A percentile compares a stretch with the other conserved stretches of the same genome.
Evolutionary conservation across 2,329 filamentous ascomycete species (phyloP).

Genomic region (Xylaria sp.): DNA sequence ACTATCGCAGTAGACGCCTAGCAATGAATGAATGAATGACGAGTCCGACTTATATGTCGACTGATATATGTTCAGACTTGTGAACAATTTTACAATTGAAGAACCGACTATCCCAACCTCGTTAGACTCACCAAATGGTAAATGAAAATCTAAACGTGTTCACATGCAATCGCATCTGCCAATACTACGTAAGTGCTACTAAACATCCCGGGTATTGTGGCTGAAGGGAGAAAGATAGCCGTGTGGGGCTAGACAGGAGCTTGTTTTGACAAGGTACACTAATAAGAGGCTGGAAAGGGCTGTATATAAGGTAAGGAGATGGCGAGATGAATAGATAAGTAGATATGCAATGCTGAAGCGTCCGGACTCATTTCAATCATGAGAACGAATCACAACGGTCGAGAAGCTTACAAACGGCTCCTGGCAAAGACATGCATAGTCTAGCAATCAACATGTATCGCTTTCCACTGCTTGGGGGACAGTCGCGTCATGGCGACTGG

Average conservation of each 20-base stretch:
- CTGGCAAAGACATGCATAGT: not conserved
- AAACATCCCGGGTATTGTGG: conserved; percentile 3
- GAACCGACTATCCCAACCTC: not conserved
- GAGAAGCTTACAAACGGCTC: not conserved
- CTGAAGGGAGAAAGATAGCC: not conserved
- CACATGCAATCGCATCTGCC: not conserved
- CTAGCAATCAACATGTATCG: conserved; percentile 2
- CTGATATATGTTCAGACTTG: too few relatives aligned
- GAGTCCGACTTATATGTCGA: too few relatives aligned
- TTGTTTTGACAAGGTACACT: not conserved
- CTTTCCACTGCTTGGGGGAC: conserved; percentile 10
- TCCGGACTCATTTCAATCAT: too few relatives aligned
- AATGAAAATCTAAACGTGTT: conserved; percentile 9
- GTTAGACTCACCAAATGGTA: not conserved
- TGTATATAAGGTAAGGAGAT: not conserved
- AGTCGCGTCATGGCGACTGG: conserved; percentile 9
- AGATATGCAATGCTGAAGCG: too few relatives aligned
- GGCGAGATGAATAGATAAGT: not conserved
- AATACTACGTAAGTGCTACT: not conserved
- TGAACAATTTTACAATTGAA: too few relatives aligned
- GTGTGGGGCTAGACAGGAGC: conserved; percentile 7
- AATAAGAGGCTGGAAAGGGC: not conserved
- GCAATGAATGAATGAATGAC: too few relatives aligned
- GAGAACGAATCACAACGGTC: too few relatives aligned
- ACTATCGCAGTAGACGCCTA: too few relatives aligned